A percentile compares a stretch with the other conserved stretches of the same genome.
Evolutionary conservation across 495 filamentous ascomycete species (phyloP).

Genomic region (Penicillium canariense): DNA sequence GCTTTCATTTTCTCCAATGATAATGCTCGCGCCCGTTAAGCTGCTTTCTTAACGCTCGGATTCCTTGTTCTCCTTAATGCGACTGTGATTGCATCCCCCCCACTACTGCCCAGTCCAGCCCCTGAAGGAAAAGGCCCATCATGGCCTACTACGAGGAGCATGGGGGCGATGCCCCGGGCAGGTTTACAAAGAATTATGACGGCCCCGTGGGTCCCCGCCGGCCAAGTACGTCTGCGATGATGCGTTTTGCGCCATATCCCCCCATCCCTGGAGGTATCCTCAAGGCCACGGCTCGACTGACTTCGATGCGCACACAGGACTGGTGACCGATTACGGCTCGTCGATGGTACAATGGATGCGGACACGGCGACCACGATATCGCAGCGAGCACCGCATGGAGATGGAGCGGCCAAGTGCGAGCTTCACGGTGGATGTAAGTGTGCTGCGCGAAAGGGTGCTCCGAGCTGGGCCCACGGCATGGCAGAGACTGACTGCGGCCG

Average conservation of each 20-base stretch:
- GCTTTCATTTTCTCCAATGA: conserved; percentile 9
- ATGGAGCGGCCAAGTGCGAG: conserved; percentile 79
- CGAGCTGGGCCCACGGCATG: background rate
- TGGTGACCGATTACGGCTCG: conserved; percentile 94
- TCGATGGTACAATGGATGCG: conserved; percentile 93
- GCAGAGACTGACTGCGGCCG: conserved; percentile 10
- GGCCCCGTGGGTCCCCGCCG: conserved; percentile 41
- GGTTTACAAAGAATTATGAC: conserved; percentile 38
- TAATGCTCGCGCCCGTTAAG: conserved; percentile 2
- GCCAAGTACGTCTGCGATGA: conserved; percentile 35
- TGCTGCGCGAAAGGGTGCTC: background rate
- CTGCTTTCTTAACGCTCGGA: conserved; percentile 3
- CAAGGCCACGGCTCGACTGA: conserved; percentile 5
- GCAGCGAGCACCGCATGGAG: conserved; percentile 64
- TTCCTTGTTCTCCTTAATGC: background rate
- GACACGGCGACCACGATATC: conserved; percentile 73
- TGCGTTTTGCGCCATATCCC: background rate
- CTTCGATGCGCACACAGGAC: conserved; percentile 31
- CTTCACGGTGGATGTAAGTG: conserved; percentile 83
- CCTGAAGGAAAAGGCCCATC: conserved; percentile 4
- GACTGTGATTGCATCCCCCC: background rate
- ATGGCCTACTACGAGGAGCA: conserved; percentile 48
- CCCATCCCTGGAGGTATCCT: background rate
- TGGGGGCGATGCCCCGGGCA: conserved; percentile 35
- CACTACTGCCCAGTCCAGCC: background rate